These are phyloP conservation scores for Colletotrichum coccodes DNA, from an alignment of 2,329 filamentous ascomycete genomes.

Conservation along the genomic window DNA sequence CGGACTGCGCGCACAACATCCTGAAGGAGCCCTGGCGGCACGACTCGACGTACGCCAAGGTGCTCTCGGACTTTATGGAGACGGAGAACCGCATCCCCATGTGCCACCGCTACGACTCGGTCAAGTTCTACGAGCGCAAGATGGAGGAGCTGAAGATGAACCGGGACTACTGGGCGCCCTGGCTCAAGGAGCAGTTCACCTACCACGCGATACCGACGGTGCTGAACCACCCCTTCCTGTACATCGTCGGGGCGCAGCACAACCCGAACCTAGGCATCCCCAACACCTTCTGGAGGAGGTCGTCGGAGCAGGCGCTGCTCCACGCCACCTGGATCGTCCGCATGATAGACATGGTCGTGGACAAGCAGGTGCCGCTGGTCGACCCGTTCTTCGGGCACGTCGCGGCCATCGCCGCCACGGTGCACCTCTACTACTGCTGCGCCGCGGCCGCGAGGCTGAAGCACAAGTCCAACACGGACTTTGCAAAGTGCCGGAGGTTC, in stretches of 20 bases:
- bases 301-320: conserved; percentile 60
- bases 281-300: conserved; percentile 64
- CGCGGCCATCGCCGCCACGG: conserved; percentile 62
- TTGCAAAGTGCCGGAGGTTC: conserved; percentile 60
- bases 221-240: conserved; percentile 63
- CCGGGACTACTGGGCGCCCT: conserved; percentile 60
- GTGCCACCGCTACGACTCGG: conserved; percentile 62
- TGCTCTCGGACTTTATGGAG: conserved; percentile 62
- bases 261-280: conserved; percentile 62
- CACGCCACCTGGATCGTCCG: conserved; percentile 65
- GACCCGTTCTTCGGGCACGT: conserved; percentile 64
- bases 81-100: conserved; percentile 59
- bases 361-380: conserved; percentile 58
- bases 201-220: conserved; percentile 62
- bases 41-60: conserved; percentile 61
- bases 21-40: conserved; percentile 61
- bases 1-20: conserved; percentile 56
- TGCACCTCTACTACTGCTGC: conserved; percentile 64
- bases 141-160: conserved; percentile 55
- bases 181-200: conserved; percentile 63
- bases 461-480: conserved; percentile 61
- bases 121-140: conserved; percentile 61
- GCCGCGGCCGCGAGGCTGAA: conserved; percentile 58
- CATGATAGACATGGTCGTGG: conserved; percentile 63
- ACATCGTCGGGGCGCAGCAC: conserved; percentile 61